Evolutionary conservation across 768 basidiomycete genomes (phyloP).

Genomic region (Hysterangium stoloniferum): DNA sequence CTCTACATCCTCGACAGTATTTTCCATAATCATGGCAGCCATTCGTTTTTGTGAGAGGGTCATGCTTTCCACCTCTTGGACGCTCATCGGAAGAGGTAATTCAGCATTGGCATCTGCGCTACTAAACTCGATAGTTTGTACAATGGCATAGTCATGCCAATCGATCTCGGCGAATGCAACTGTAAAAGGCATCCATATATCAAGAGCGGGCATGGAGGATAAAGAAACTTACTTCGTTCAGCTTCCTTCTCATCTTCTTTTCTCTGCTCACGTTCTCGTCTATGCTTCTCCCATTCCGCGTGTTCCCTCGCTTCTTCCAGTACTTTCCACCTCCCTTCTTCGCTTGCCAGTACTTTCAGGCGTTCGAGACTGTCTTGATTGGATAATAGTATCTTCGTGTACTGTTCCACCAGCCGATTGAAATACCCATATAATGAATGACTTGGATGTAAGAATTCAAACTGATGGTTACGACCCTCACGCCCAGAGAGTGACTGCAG

Average conservation of each 20-base stretch:
- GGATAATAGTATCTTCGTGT: conserved; percentile 84
- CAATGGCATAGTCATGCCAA: conserved; percentile 99
- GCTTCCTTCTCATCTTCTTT: conserved; percentile 89
- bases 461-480: conserved; percentile 95
- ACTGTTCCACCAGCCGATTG: conserved; percentile 95
- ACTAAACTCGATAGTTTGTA: conserved; percentile 97
- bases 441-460: conserved; percentile 92
- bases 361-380: conserved; percentile 64
- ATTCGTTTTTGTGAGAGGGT: conserved; percentile 95
- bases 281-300: conserved; percentile 83
- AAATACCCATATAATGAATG: conserved; percentile 97
- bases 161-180: conserved; percentile 96
- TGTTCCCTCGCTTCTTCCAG: conserved; percentile 69
- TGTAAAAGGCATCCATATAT: conserved; percentile 20
- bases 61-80: conserved; percentile 94
- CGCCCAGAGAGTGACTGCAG: conserved; percentile 74
- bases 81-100: conserved; percentile 92
- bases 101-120: conserved; percentile 84
- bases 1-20: conserved; percentile 79
- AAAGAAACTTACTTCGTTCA: conserved; percentile 60
- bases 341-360: conserved; percentile 56
- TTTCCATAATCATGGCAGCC: conserved; percentile 98
- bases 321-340: conserved; percentile 66
- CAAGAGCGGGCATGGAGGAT: neutral
- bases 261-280: conserved; percentile 78